phyloP scores from a whole-genome alignment of 306 rosid genomes.

The Nissolia schottii region DNA sequence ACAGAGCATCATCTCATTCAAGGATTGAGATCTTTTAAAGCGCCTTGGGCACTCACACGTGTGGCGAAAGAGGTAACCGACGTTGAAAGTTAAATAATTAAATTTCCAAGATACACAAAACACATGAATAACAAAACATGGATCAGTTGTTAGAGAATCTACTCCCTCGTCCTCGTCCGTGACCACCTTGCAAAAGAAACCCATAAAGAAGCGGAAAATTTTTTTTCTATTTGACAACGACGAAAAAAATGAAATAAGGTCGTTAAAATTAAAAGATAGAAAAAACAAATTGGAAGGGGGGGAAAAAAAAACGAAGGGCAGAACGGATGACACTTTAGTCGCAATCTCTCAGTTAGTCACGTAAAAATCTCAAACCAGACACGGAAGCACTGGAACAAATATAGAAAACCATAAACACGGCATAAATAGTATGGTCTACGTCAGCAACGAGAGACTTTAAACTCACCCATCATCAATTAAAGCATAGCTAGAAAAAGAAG shows the following conservation, averaged over 20 bases:
- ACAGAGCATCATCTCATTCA: not conserved
- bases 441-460: not conserved
- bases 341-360: not conserved
- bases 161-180: not conserved
- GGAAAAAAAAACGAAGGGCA: not conserved
- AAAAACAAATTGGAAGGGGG: too few species aligned
- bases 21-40: not conserved
- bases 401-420: conserved; percentile 24
- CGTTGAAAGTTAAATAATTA: not conserved
- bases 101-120: not conserved
- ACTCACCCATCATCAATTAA: conserved; percentile 17
- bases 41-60: not conserved
- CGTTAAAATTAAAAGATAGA: not conserved
- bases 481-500: not conserved
- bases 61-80: not conserved
- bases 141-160: not conserved
- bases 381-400: conserved; percentile 21
- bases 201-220: not conserved
- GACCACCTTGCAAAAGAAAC: not conserved
- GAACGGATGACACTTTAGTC: not conserved
- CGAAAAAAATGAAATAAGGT: not conserved
- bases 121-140: not conserved
- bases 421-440: conserved; percentile 28
- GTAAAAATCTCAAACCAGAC: not conserved
- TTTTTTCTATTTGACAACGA: not conserved